Evolutionary conservation across 2,329 filamentous ascomycete species (phyloP).

Genomic region (Emmonsiellopsis sp.): DNA sequence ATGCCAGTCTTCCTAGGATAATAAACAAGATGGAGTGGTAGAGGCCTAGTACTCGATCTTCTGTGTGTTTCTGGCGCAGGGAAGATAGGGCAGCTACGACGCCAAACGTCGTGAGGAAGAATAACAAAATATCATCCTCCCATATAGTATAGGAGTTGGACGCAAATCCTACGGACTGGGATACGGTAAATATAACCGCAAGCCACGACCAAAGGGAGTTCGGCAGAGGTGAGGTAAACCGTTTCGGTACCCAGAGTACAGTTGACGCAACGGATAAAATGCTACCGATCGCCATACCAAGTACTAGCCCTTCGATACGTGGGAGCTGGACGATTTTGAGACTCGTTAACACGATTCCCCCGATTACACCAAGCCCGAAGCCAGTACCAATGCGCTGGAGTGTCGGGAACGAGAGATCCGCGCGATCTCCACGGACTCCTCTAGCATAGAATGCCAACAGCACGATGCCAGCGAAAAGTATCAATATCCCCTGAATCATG

Average conservation of each 20-base stretch:
- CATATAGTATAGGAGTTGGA: slow-evolving; percentile 98
- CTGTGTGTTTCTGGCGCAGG: slow-evolving; percentile 56
- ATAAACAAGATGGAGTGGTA: slow-evolving; percentile 83
- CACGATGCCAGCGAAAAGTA: slow-evolving; percentile 59
- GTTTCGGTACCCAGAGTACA: slow-evolving; percentile 28
- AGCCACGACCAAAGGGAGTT: slow-evolving; percentile 83
- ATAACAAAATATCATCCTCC: slow-evolving; percentile 91
- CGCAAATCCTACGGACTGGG: slow-evolving; percentile 86
- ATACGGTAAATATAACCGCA: slow-evolving; percentile 67
- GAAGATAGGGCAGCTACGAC: slow-evolving; percentile 64
- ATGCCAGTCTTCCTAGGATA: slow-evolving; percentile 66
- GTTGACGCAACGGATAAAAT: slow-evolving; percentile 34
- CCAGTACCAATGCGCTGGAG: slow-evolving; percentile 44
- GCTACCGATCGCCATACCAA: slow-evolving; percentile 36
- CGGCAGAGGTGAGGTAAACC: slow-evolving; percentile 49
- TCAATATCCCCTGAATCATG: slow-evolving; percentile 69
- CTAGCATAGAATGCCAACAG: slow-evolving; percentile 65
- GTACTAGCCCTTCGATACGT: slow-evolving; percentile 23
- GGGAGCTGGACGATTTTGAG: slow-evolving; percentile 20
- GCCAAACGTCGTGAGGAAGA: slow-evolving; percentile 84
- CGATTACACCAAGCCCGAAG: slow-evolving; percentile 32
- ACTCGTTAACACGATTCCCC: slow-evolving; percentile 17
- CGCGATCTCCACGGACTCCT: slow-evolving; percentile 43
- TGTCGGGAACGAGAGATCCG: slow-evolving; percentile 44
- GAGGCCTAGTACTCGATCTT: slow-evolving; percentile 64